Evolutionary conservation across 2,329 filamentous ascomycete genomes (phyloP), one percentile per base, ranked within the genome.

Genomic region (Aspergillus sp.): DNA sequence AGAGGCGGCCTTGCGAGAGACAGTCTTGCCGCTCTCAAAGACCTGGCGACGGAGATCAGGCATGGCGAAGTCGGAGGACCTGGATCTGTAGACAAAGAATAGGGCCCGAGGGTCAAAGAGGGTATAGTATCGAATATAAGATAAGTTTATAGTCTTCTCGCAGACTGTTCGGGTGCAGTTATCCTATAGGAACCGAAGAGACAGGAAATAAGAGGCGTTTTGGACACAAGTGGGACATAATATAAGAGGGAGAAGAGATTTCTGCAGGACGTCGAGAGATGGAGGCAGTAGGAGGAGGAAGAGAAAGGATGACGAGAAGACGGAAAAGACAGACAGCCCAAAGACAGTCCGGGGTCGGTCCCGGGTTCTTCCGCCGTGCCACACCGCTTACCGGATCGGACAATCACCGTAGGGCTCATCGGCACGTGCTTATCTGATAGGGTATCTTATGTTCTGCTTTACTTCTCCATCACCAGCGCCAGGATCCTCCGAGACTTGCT

Each of bases 21-120:
- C 60, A 13, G 75, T 80, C 61, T 80, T 80, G 53, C 71, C 67
- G 60, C 72, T 75, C 63, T 79, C 75, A 24, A 78, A 68, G 35
- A 73, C 74, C 49, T 74, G 70, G 45, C 74, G 69, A 42, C 74
- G 60, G 33, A 67, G 55, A 44, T 68, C 64, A 28, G 61, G 64
- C 65, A 68, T 68, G 32, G 17, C 61, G 49, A 24, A 19, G 17
- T 26, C 20, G n/a, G n/a, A n/a, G n/a, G n/a, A n/a, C n/a, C n/a
- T n/a, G n/a, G n/a, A n/a, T n/a, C n/a, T n/a, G n/a, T n/a, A n/a
- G n/a, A n/a, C n/a, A n/a, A n/a, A n/a, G n/a, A n/a, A n/a, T n/a
- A n/a, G n/a, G n/a, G n/a, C n/a, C n/a, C n/a, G n/a, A n/a, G n/a
- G n/a, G n/a, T n/a, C n/a, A n/a, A n/a, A n/a, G n/a, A n/a, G n/a